Evolutionary conservation across 495 filamentous ascomycete species (phyloP).

Genomic region (Aspergillus cavernicola): DNA sequence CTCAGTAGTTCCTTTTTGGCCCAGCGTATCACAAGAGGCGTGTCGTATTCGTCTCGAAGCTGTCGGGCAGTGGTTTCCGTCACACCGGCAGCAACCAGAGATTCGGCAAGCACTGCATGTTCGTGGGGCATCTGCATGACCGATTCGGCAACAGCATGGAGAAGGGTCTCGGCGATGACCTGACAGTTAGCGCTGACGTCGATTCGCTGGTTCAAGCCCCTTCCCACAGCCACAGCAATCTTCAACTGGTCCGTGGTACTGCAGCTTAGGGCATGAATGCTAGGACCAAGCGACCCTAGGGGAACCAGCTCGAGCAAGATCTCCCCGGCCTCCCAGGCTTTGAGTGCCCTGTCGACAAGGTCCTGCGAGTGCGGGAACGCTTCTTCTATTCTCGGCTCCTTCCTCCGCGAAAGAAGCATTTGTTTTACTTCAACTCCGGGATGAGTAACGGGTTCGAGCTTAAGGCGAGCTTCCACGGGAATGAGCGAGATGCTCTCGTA

Average conservation of each 20-base stretch:
- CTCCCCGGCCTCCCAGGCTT: slow-evolving; percentile 39
- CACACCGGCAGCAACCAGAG: slow-evolving; percentile 40
- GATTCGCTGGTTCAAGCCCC: slow-evolving; percentile 31
- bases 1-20: slow-evolving; percentile 42
- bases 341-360: slow-evolving; percentile 35
- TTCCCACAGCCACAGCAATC: slow-evolving; percentile 41
- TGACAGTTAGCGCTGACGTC: slow-evolving; percentile 46
- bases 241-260: slow-evolving; percentile 31
- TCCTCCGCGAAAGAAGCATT: slow-evolving; percentile 32
- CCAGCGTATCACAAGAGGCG: slow-evolving; percentile 32
- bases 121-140: slow-evolving; percentile 48
- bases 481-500: slow-evolving; percentile 32
- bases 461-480: slow-evolving; percentile 30
- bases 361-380: slow-evolving; percentile 45
- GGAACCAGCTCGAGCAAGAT: slow-evolving; percentile 48
- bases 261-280: slow-evolving; percentile 47
- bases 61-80: slow-evolving; percentile 36
- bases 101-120: slow-evolving; percentile 46
- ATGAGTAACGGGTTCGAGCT: slow-evolving; percentile 35
- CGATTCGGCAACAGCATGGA: slow-evolving; percentile 50
- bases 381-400: slow-evolving; percentile 34
- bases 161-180: slow-evolving; percentile 51
- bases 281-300: slow-evolving; percentile 34
- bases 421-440: slow-evolving; percentile 50
- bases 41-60: slow-evolving; percentile 35